Base-by-base conservation (phyloP, 495 filamentous ascomycete species). In the Hypoxylon rickii region DNA sequence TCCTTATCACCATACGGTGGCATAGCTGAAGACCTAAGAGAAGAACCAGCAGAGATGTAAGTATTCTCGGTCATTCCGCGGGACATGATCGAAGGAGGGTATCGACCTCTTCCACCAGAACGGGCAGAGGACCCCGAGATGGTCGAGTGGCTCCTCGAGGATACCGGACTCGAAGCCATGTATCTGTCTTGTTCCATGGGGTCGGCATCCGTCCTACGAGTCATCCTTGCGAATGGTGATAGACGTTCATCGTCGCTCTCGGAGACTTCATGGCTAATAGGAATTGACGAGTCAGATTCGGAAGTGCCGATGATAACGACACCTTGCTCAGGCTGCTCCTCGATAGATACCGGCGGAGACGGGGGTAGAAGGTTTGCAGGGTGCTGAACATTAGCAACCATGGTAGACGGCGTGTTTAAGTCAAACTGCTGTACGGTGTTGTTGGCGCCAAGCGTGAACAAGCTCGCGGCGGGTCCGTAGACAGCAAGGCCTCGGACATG, bases 351-450 rank as follows among this genome's bases (percentile, higher is more conserved):
- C 13, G 89, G 88, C n/a, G 89, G 86, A 18, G 86, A 86, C 12
- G 93, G 86, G 42, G 90, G 87, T 15, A 88, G 76, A 6, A 85
- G 78, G 45, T 86, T 80, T 4, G 91, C 89, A 34, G 83, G 79
- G 70, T 96, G 91, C 55, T 95, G 90, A 18, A 92, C 85, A 67
- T 89, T 92, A 29, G 85, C 84, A 7, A 93, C 86, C 76, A 96
- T 79, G 52, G 81, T 78, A 13, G 78, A 66, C 15, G 90, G 88
- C 18, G 86, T 87, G 51, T 93, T 95, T 34, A 97, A 74, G 66
- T 96, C 90, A 70, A 94, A 97, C 69, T 98, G 94, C 64, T 97
- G 95, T 20, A 96, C 86, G 16, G 88, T 92, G 66, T 92, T 82
- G 57, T 92, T 89, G 15, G 88, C 86, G 5, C 91, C 89, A 15